A percentile compares a stretch with the other conserved stretches of the same genome.
phyloP scores from a whole-genome alignment of 495 filamentous ascomycete species.

The Evansstolkia leycettana region DNA sequence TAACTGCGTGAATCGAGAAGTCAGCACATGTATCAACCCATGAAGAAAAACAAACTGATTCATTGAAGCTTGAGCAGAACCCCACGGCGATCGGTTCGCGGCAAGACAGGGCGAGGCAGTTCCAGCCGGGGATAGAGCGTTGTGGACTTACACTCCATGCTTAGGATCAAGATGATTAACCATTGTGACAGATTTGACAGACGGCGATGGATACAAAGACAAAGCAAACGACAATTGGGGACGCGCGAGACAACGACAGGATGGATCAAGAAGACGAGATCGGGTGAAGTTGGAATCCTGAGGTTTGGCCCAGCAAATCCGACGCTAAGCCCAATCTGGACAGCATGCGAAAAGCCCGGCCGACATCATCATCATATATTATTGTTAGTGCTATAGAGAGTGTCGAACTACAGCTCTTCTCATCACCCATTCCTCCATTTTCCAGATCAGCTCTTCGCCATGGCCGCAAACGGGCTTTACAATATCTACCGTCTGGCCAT shows the following conservation, averaged over 20 bases:
- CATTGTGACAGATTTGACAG: conserved; percentile 42
- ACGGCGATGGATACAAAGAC: conserved; percentile 11
- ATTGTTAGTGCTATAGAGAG: too few species aligned
- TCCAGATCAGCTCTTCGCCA: conserved; percentile 23
- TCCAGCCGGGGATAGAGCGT: neutral
- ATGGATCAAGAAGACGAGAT: conserved; percentile 17
- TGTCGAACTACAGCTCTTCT: conserved; percentile 3
- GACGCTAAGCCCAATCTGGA: conserved; percentile 33
- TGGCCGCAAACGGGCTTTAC: conserved; percentile 49
- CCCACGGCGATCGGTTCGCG: neutral
- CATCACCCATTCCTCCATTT: neutral
- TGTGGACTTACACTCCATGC: conserved; percentile 55
- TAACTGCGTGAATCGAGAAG: conserved; percentile 41
- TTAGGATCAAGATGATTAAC: conserved; percentile 50
- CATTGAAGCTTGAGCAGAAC: too few species aligned
- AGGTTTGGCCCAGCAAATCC: conserved; percentile 6
- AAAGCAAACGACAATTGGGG: conserved; percentile 10
- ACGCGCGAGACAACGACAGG: conserved; percentile 11
- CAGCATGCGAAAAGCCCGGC: conserved; percentile 28
- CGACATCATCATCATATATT: conserved; percentile 20
- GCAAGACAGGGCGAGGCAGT: conserved; percentile 4
- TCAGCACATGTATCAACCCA: conserved; percentile 11
- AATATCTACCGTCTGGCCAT: conserved; percentile 58
- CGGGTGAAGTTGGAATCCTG: conserved; percentile 28
- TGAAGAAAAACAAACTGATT: neutral